Conservation (phyloP, 306 rosid species). For the Quercus wislizeni region DNA sequence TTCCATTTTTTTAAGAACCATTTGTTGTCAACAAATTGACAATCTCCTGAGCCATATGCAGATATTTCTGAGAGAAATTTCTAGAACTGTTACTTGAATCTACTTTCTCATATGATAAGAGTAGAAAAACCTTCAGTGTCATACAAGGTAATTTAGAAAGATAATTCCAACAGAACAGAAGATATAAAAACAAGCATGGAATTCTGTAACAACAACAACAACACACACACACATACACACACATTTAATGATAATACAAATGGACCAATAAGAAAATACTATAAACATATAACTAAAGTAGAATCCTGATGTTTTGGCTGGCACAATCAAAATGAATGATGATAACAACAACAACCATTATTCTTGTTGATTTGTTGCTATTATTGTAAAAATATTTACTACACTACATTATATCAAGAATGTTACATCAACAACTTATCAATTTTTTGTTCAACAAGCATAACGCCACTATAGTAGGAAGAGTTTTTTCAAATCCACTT, state of each 20-base stretch:
- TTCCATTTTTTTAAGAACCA: background rate
- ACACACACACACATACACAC: too few relatives aligned
- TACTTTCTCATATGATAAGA: background rate
- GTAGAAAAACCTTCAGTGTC: slow-evolving; percentile 18
- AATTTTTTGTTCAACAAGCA: too few relatives aligned
- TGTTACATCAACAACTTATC: too few relatives aligned
- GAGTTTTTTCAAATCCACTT: too few relatives aligned
- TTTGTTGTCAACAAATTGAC: background rate
- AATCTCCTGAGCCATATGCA: background rate
- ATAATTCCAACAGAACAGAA: background rate
- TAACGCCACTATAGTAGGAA: too few relatives aligned
- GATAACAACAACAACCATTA: too few relatives aligned
- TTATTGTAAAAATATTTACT: too few relatives aligned
- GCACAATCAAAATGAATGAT: background rate
- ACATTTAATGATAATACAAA: background rate
- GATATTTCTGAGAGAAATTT: background rate
- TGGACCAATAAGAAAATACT: background rate
- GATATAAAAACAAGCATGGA: background rate
- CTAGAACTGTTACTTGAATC: background rate
- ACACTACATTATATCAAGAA: too few relatives aligned
- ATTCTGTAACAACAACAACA: background rate
- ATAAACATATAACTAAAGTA: background rate
- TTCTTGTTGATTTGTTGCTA: too few relatives aligned
- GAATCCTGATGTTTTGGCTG: background rate
- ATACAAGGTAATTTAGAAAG: background rate